A percentile compares a stretch with the other conserved stretches of the same genome.
phyloP scores from a whole-genome alignment of 2,329 filamentous ascomycete genomes.

The Stemphylium vesicarium region DNA sequence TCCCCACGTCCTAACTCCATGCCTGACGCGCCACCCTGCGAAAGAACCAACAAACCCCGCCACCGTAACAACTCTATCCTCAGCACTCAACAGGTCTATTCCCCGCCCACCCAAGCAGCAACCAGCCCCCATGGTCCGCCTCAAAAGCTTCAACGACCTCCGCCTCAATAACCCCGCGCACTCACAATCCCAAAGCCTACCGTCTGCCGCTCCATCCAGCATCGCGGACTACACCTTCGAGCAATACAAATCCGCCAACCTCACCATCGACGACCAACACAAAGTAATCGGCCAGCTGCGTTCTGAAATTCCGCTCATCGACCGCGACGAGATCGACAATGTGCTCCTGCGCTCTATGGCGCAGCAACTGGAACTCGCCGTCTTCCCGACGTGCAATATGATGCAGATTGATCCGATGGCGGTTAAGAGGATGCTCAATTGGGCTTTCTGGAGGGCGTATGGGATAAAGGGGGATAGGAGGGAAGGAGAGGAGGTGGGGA shows the following conservation, averaged over 20 bases:
- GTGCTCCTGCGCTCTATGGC: neutral
- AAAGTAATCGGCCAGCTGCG: slow-evolving; percentile 10
- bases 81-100: no score
- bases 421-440: slow-evolving; percentile 15
- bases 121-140: neutral
- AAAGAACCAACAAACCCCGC: no score
- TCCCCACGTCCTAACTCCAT: no score
- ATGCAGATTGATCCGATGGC: slow-evolving; percentile 10
- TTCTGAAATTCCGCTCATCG: slow-evolving; percentile 10
- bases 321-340: slow-evolving; percentile 14
- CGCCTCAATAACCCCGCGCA: neutral
- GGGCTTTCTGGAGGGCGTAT: slow-evolving; percentile 11
- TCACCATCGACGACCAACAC: slow-evolving; percentile 9
- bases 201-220: neutral
- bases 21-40: no score
- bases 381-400: slow-evolving; percentile 13
- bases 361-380: slow-evolving; percentile 3
- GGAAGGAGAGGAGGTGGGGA: neutral
- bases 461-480: neutral
- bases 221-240: slow-evolving; percentile 4
- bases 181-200: neutral
- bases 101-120: no score
- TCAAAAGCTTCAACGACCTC: slow-evolving; percentile 2
- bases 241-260: slow-evolving; percentile 12
- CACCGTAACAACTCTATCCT: no score